phyloP scores from a whole-genome alignment of 805 yeast genomes.

The Nakazawaea peltata region DNA sequence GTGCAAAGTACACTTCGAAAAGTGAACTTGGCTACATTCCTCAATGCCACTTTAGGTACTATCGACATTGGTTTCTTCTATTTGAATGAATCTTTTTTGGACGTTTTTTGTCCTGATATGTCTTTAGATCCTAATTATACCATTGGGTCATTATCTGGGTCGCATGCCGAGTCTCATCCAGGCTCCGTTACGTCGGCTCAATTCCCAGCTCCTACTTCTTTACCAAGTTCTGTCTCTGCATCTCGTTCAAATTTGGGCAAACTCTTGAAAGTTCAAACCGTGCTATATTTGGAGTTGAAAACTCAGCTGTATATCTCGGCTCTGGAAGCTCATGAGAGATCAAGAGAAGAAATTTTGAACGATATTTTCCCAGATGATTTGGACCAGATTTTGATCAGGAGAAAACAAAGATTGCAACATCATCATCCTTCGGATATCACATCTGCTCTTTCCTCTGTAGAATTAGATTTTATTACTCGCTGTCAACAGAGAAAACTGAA shows the following conservation, averaged over 20 bases:
- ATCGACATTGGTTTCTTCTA: slow-evolving; percentile 83
- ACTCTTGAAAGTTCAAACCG: slow-evolving; percentile 73
- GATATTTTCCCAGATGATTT: slow-evolving; percentile 68
- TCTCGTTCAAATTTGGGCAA: slow-evolving; percentile 12
- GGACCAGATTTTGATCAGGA: slow-evolving; percentile 35
- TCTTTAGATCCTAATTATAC: slow-evolving; percentile 37
- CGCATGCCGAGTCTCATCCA: too few species aligned
- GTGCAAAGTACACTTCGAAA: slow-evolving; percentile 65
- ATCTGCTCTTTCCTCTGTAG: slow-evolving; percentile 58
- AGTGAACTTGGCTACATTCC: slow-evolving; percentile 80
- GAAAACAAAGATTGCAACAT: slow-evolving; percentile 19
- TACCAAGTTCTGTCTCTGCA: slow-evolving; percentile 2
- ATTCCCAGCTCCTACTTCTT: neutral
- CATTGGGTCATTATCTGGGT: slow-evolving; percentile 19
- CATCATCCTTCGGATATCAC: slow-evolving; percentile 19
- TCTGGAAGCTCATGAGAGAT: slow-evolving; percentile 52
- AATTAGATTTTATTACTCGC: slow-evolving; percentile 67
- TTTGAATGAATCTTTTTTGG: slow-evolving; percentile 76
- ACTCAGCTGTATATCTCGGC: slow-evolving; percentile 95
- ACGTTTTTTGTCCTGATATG: slow-evolving; percentile 78
- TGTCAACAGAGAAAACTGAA: slow-evolving; percentile 66
- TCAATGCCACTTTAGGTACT: slow-evolving; percentile 80
- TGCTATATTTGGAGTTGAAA: slow-evolving; percentile 74
- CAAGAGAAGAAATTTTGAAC: slow-evolving; percentile 59
- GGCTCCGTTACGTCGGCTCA: too few species aligned